Conservation (phyloP, 1,284 basidiomycete genomes). For the Fomitopsis schrenkii region DNA sequence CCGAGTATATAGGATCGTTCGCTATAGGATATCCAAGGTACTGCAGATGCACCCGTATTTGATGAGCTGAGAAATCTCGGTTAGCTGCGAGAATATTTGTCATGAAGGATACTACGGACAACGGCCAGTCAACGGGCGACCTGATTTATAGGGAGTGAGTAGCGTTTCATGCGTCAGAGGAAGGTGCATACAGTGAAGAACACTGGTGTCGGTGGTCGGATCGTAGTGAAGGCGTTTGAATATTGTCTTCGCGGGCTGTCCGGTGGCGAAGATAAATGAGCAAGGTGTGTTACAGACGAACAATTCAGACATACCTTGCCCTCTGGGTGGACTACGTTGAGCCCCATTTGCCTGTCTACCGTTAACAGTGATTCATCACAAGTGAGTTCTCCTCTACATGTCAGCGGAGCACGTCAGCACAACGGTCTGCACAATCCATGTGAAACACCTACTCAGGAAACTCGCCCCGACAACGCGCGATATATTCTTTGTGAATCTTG, state of each 20-base stretch:
- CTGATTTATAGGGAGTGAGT: constrained; percentile 33
- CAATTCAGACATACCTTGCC: constrained; percentile 62
- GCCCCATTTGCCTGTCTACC: constrained; percentile 92
- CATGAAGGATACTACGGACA: constrained; percentile 41
- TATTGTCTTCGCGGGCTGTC: constrained; percentile 82
- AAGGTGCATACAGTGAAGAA: constrained; percentile 72
- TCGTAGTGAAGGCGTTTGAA: constrained; percentile 90
- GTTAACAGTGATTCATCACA: constrained; percentile 90
- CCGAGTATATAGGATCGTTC: constrained; percentile 87
- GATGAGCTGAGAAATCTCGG: constrained; percentile 62
- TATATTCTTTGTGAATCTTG: constrained; percentile 85
- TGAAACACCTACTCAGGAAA: constrained; percentile 73
- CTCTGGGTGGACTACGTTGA: constrained; percentile 92
- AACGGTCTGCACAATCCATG: neutral
- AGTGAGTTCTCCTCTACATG: constrained; percentile 65
- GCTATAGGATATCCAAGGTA: constrained; percentile 92
- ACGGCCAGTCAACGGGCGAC: constrained; percentile 81
- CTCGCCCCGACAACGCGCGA: constrained; percentile 79
- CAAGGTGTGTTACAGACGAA: neutral
- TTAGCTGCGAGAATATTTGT: neutral
- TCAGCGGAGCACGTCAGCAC: neutral
- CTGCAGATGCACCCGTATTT: constrained; percentile 95
- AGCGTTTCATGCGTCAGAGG: neutral
- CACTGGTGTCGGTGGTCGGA: constrained; percentile 75
- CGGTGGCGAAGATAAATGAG: neutral